A percentile compares a stretch with the other conserved stretches of the same genome.
These are phyloP conservation scores for Schizosaccharomyces cryophilus DNA, from an alignment of 805 yeast genomes.

Conservation along the genomic window DNA sequence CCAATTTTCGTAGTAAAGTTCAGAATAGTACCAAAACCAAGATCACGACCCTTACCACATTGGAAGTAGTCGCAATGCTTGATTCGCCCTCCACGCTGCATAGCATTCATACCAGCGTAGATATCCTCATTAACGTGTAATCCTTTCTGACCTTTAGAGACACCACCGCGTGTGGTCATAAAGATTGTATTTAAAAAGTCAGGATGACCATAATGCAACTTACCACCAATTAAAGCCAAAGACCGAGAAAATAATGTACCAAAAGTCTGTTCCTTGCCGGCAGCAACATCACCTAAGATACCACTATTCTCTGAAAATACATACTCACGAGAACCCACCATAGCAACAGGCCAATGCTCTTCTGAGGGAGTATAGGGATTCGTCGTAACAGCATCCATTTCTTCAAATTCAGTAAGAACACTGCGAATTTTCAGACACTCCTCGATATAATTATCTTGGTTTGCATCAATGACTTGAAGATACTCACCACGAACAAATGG, in stretches of 20 bases:
- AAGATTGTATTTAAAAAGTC: constrained; percentile 75
- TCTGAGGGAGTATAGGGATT: constrained; percentile 40
- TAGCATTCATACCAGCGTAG: constrained; percentile 82
- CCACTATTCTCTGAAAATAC: constrained; percentile 85
- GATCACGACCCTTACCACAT: constrained; percentile 90
- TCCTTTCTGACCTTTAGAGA: constrained; percentile 85
- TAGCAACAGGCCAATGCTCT: constrained; percentile 42
- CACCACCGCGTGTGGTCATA: constrained; percentile 89
- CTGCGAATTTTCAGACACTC: constrained; percentile 81
- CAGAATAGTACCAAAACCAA: constrained; percentile 76
- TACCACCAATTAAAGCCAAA: constrained; percentile 79
- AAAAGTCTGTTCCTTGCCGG: constrained; percentile 91
- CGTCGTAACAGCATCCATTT: constrained; percentile 27
- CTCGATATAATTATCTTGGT: constrained; percentile 84
- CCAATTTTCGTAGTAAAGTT: constrained; percentile 92
- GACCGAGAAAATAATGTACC: constrained; percentile 90
- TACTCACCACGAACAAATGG: constrained; percentile 83
- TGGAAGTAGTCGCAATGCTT: constrained; percentile 91
- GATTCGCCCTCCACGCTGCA: constrained; percentile 73
- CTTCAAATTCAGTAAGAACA: constrained; percentile 76
- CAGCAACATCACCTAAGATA: constrained; percentile 83
- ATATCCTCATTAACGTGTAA: constrained; percentile 84
- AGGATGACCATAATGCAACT: constrained; percentile 89
- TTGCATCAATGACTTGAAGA: constrained; percentile 84
- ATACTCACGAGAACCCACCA: constrained; percentile 84